Evolutionary conservation across 768 basidiomycete genomes (phyloP).

Genomic region (Cystofilobasidium macerans): DNA sequence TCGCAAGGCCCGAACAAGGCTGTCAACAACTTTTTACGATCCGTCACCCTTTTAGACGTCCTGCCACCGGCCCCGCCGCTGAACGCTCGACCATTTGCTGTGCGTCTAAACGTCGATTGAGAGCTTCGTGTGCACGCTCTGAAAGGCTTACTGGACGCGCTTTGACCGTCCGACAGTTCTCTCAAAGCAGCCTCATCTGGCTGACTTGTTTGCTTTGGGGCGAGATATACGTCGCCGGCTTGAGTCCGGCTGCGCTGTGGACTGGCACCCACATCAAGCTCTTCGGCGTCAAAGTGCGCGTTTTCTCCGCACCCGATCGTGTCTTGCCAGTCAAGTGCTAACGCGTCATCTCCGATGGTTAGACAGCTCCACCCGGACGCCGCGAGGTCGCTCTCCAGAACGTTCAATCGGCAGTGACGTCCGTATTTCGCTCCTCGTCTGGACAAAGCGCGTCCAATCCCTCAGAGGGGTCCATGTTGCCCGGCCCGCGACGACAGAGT

Average conservation of each 20-base stretch:
- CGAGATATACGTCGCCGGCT: constrained; percentile 79
- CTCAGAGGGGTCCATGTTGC: too few relatives aligned
- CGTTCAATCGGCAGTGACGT: constrained; percentile 20
- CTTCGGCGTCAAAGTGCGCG: constrained; percentile 73
- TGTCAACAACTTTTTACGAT: constrained; percentile 64
- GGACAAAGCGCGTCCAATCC: too few relatives aligned
- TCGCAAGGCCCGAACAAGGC: constrained; percentile 47
- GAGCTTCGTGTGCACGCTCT: too few relatives aligned
- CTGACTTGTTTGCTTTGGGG: constrained; percentile 90
- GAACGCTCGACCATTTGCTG: constrained; percentile 62
- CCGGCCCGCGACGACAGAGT: background rate
- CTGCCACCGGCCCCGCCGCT: constrained; percentile 60
- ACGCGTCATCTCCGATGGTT: too few relatives aligned
- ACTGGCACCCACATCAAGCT: constrained; percentile 76
- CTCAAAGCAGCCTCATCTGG: constrained; percentile 64
- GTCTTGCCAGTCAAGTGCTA: too few relatives aligned
- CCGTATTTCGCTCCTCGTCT: constrained; percentile 11
- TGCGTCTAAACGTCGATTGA: constrained; percentile 42
- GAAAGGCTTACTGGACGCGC: too few relatives aligned
- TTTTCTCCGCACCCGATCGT: background rate
- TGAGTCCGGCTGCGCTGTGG: constrained; percentile 81
- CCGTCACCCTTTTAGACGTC: constrained; percentile 56
- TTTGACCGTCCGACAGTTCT: too few relatives aligned
- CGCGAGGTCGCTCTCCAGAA: constrained; percentile 15
- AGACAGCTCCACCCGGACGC: constrained; percentile 6